These are phyloP conservation scores for Eucalyptus rudis DNA, from an alignment of 345 rosid genomes.

Conservation along the genomic window DNA sequence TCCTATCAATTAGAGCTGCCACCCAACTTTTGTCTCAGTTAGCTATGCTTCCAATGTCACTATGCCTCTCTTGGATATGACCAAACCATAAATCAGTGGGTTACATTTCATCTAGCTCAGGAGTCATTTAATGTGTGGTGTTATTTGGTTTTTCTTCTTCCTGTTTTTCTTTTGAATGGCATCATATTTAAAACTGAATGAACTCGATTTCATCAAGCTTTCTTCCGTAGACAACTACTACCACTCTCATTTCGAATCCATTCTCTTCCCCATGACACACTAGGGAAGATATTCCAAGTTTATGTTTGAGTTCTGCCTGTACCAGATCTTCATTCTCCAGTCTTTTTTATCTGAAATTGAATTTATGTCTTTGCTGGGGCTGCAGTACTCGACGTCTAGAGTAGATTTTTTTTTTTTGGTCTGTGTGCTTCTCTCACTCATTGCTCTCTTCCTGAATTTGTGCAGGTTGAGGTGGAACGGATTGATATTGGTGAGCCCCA, in stretches of 20 bases:
- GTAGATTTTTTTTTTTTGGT: not conserved
- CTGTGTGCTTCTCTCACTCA: not conserved
- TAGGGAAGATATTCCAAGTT: not conserved
- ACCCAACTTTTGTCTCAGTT: not conserved
- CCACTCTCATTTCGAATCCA: not conserved
- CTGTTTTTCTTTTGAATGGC: not conserved
- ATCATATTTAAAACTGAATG: not conserved
- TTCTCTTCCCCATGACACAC: not conserved
- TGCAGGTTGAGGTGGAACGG: slow-evolving; percentile 71
- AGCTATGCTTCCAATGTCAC: not conserved
- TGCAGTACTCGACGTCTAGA: not conserved
- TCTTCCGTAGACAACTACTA: not conserved
- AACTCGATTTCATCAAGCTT: not conserved
- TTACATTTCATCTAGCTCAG: not conserved
- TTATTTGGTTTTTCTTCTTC: not conserved
- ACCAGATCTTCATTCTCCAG: not conserved
- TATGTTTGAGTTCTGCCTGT: not conserved
- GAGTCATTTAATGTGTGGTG: not conserved
- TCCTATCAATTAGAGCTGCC: not conserved
- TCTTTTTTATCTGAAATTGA: not conserved
- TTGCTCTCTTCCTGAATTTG: not conserved
- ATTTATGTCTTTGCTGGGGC: not conserved
- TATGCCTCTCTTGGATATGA: not conserved
- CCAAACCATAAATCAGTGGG: not conserved
- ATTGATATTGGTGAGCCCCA: slow-evolving; percentile 58